These are phyloP conservation scores for Penstemon barbatus DNA, from an alignment of 257 asterid species.

Conservation along the genomic window DNA sequence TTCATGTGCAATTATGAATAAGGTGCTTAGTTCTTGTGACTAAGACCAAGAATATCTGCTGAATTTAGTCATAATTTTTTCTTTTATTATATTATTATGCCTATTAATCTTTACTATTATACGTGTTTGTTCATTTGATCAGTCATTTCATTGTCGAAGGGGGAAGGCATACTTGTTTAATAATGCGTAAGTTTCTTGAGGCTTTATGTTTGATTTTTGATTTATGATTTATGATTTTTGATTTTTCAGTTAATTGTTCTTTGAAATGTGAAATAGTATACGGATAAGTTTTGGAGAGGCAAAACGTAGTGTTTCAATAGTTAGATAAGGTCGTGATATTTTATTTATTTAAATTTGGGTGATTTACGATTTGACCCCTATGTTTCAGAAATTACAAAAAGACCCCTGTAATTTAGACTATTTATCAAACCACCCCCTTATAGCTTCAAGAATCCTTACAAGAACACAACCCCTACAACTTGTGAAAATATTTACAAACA, in stretches of 20 bases:
- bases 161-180: constrained; percentile 87
- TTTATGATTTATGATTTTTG: not conserved
- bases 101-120: not conserved
- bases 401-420: no score
- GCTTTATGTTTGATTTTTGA: constrained; percentile 7
- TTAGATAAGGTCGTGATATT: no score
- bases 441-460: no score
- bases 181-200: constrained; percentile 55
- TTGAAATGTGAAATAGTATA: no score
- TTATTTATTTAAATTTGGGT: no score
- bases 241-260: not conserved
- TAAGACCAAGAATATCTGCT: not conserved
- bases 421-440: no score
- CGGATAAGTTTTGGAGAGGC: no score
- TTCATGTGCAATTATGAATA: not conserved
- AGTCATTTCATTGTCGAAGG: constrained; percentile 74
- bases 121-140: constrained; percentile 22
- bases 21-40: not conserved
- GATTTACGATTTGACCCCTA: no score
- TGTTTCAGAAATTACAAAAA: no score
- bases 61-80: not conserved
- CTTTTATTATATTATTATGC: not conserved
- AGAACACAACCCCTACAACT: no score
- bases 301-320: no score
- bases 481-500: no score